Base-by-base conservation (phyloP, 2,329 filamentous ascomycete genomes). In the Clarireedia sp. region DNA sequence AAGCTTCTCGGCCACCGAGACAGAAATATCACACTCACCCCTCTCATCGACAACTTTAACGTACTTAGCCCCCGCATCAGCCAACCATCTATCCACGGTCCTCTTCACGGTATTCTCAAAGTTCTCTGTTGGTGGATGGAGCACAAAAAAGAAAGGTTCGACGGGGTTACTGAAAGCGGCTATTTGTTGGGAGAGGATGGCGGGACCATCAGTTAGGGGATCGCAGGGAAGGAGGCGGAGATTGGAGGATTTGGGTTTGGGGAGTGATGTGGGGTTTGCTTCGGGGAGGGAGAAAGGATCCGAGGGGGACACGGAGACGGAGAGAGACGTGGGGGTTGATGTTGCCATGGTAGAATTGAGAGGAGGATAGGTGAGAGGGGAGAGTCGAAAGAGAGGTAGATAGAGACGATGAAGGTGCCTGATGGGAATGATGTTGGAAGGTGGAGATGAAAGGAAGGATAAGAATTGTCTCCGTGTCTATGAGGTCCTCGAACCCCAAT, bases 11-110 rank as follows among this genome's bases (percentile, higher is more conserved):
- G 29, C 9, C 29, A 49, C 48, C 48, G 10, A 58, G 3, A n/a
- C 33, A n/a, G 21, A 29, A 21, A 26, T 21, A n/a, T 3, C 29
- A 33, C 37, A 41, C 44, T 17, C 48, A 55, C 54, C 60, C 24
- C 57, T 52, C 17, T 24, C 48, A 55, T 63, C 54, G 40, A 62
- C 54, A 45, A 60, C 56, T 24, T 63, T 63, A 44, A 62, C 49
- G 47, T 62, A 62, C 23, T 14, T 59, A 4, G 57, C 57, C 8
- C 19, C 55, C 23, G 47, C 21, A 55, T 60, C 57, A 23, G 36
- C 26, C 5, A 58, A 5, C 59, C 62, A 63, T 49, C 40, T 55
- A 43, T 58, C 51, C 21, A 62, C 37, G 6, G 57, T 54, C 33
- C 59, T 61, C 40, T 56, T 60, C 10, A 58, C 55, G 1, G 54